A percentile compares a stretch with the other conserved stretches of the same genome.
phyloP scores from a whole-genome alignment of 495 filamentous ascomycete species.

The Annulohypoxylon stygium region DNA sequence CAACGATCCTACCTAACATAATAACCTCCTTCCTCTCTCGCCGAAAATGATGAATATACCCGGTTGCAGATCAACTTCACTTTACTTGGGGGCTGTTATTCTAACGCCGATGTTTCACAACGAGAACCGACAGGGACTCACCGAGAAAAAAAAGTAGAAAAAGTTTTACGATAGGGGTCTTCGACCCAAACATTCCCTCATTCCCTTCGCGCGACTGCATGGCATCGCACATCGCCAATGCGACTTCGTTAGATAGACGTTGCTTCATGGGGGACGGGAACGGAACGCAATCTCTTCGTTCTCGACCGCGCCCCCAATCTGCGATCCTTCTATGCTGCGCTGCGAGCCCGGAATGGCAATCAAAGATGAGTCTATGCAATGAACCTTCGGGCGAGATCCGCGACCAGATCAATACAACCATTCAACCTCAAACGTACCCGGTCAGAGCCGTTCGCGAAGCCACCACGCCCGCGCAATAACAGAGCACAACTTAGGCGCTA shows the following conservation, averaged over 20 bases:
- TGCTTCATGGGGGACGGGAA: conserved; percentile 20
- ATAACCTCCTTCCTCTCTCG: conserved; percentile 40
- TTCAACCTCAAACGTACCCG: conserved; percentile 38
- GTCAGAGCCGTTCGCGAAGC: conserved; percentile 25
- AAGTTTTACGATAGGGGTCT: conserved; percentile 4
- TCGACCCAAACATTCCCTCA: conserved; percentile 5
- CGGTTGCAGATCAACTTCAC: conserved; percentile 35
- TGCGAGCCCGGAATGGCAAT: conserved; percentile 36
- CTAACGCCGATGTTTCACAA: conserved; percentile 45
- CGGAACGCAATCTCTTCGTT: conserved; percentile 26
- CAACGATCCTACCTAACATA: background rate
- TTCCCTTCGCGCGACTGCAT: conserved; percentile 12
- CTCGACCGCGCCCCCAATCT: conserved; percentile 27
- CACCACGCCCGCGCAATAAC: background rate
- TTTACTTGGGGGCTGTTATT: conserved; percentile 34
- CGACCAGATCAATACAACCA: conserved; percentile 39
- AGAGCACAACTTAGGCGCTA: conserved; percentile 22
- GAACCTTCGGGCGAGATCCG: conserved; percentile 43
- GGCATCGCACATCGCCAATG: conserved; percentile 25
- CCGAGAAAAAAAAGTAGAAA: conserved; percentile 26
- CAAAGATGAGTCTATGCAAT: conserved; percentile 40
- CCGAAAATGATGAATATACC: conserved; percentile 28
- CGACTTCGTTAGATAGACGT: conserved; percentile 34
- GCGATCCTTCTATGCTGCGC: conserved; percentile 34
- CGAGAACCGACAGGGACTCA: conserved; percentile 25